Percentiles rank a stretch among this genome's conserved stretches.
Conservation (phyloP, 2,329 filamentous ascomycete genomes). For the Aureobasidium mangrovei region DNA sequence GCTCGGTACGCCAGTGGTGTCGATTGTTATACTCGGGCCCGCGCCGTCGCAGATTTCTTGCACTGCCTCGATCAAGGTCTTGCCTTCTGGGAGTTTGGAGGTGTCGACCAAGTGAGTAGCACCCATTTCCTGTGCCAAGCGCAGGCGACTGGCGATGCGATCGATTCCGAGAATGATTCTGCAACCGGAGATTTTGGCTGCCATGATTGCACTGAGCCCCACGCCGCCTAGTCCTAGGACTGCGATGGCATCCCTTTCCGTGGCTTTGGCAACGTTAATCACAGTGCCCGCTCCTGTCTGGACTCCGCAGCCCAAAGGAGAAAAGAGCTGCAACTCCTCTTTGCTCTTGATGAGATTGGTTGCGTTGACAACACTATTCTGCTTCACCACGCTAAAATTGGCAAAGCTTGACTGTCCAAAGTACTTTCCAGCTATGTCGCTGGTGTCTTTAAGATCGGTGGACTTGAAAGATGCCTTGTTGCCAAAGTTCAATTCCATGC, state of each 20-base stretch:
- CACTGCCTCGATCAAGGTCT: slow-evolving; percentile 29
- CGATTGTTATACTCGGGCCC: slow-evolving; percentile 40
- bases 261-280: slow-evolving; percentile 32
- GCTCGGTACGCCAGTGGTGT: slow-evolving; percentile 41
- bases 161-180: slow-evolving; percentile 36
- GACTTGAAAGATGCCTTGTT: slow-evolving; percentile 22
- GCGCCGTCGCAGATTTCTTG: slow-evolving; percentile 28
- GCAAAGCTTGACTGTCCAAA: slow-evolving; percentile 43
- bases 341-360: slow-evolving; percentile 30
- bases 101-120: slow-evolving; percentile 33
- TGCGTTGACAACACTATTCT: slow-evolving; percentile 36
- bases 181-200: slow-evolving; percentile 36
- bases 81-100: slow-evolving; percentile 25
- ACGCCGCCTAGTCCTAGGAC: slow-evolving; percentile 41
- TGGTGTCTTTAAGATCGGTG: slow-evolving; percentile 19
- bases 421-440: slow-evolving; percentile 34
- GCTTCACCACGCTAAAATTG: slow-evolving; percentile 31
- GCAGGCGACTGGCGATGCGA: slow-evolving; percentile 28
- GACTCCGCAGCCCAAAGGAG: slow-evolving; percentile 39
- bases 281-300: slow-evolving; percentile 38
- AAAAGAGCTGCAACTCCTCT: slow-evolving; percentile 35
- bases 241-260: slow-evolving; percentile 30
- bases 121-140: slow-evolving; percentile 33
- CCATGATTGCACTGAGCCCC: slow-evolving; percentile 41
- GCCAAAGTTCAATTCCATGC: slow-evolving; percentile 39